These are phyloP conservation scores for Diplodia intermedia DNA, from an alignment of 2,329 filamentous ascomycete species.

Conservation along the genomic window DNA sequence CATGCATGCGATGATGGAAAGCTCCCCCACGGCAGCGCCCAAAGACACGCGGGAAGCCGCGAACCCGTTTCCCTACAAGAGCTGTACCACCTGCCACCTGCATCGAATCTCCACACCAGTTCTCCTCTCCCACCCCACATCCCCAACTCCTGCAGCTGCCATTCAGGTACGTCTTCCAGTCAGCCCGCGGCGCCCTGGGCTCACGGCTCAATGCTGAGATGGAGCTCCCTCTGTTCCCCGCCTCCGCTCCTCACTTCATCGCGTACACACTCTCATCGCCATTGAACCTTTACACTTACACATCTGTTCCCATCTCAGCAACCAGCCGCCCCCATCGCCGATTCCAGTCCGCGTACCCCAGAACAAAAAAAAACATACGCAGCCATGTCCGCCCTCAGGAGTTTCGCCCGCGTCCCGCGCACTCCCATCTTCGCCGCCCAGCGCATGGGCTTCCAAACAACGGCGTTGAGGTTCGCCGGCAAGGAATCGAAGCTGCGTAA, in stretches of 20 bases:
- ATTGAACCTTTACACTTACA: slow-evolving; percentile 1
- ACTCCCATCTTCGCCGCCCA: slow-evolving; percentile 40
- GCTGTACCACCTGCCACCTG: slow-evolving; percentile 6
- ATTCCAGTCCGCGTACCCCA: slow-evolving; percentile 40
- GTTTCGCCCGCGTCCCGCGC: slow-evolving; percentile 41
- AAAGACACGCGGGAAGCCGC: slow-evolving; percentile 17
- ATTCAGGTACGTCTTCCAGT: slow-evolving; percentile 9
- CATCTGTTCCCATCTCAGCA: slow-evolving; percentile 37
- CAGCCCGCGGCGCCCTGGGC: background rate
- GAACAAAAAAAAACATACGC: slow-evolving; percentile 15
- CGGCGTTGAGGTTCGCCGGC: slow-evolving; percentile 45
- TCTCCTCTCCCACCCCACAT: background rate
- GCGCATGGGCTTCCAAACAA: slow-evolving; percentile 50
- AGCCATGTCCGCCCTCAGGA: slow-evolving; percentile 45
- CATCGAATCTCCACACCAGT: background rate
- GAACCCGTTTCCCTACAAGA: slow-evolving; percentile 23
- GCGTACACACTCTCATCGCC: background rate
- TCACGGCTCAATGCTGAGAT: background rate
- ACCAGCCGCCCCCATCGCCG: slow-evolving; percentile 21
- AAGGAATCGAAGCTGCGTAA: slow-evolving; percentile 56
- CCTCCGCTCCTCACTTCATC: background rate
- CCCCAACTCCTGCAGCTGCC: background rate
- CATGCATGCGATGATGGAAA: slow-evolving; percentile 27
- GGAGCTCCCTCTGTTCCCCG: slow-evolving; percentile 7
- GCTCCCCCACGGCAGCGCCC: background rate